phyloP scores from a whole-genome alignment of 768 basidiomycete genomes.

The Bullera alba region DNA sequence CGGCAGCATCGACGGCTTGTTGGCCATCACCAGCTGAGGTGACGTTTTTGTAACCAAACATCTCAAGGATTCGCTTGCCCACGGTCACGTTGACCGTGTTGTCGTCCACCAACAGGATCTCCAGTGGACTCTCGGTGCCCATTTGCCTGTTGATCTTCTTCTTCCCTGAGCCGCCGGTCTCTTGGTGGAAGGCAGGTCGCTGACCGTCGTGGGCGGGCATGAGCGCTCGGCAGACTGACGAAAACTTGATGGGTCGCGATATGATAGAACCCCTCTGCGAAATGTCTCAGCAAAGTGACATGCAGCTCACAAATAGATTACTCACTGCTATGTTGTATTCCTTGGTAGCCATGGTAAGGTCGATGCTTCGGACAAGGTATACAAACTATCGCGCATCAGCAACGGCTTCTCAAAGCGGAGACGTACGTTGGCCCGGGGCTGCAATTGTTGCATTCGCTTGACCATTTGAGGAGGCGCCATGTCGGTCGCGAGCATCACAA shows the following conservation, averaged over 20 bases:
- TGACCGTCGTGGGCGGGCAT: not conserved
- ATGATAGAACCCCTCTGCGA: conserved; percentile 26
- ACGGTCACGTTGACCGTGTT: conserved; percentile 33
- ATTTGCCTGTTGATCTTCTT: not conserved
- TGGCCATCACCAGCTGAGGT: conserved; percentile 36
- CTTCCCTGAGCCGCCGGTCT: not conserved
- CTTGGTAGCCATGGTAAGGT: conserved; percentile 17
- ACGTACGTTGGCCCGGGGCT: conserved; percentile 22
- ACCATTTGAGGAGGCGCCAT: conserved; percentile 7
- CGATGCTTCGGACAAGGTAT: conserved; percentile 25
- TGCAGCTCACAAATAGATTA: not conserved
- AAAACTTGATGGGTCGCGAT: conserved; percentile 35
- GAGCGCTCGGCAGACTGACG: conserved; percentile 22
- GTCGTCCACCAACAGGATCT: conserved; percentile 39
- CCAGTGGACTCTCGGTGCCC: conserved; percentile 14
- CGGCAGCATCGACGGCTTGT: conserved; percentile 32
- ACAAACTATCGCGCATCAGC: conserved; percentile 24
- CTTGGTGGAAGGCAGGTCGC: not conserved
- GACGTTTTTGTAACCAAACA: conserved; percentile 34
- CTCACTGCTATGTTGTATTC: conserved; percentile 18
- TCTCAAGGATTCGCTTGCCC: conserved; percentile 29
- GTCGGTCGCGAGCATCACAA: conserved; percentile 20
- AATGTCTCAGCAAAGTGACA: not conserved
- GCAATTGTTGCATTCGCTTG: conserved; percentile 11
- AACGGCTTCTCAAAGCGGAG: not conserved